Evolutionary conservation across 495 filamentous ascomycete genomes (phyloP).

Genomic region (Glonium stellatum): DNA sequence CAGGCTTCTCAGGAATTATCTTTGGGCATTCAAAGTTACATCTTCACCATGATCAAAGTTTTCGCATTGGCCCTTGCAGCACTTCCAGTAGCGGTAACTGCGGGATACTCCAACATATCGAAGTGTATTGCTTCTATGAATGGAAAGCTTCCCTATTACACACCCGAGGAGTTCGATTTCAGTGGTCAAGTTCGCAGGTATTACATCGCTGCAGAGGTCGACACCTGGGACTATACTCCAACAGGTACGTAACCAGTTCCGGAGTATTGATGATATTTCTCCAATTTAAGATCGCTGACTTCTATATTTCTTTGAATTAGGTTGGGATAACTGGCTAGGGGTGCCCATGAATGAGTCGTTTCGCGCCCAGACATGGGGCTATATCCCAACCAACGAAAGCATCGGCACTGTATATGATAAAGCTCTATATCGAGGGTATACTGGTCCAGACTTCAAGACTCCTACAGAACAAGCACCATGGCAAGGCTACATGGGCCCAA

Average conservation of each 20-base stretch:
- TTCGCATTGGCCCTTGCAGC: too few relatives aligned
- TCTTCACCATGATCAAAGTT: too few relatives aligned
- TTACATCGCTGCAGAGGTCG: conserved; percentile 15
- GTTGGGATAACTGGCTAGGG: conserved; percentile 24
- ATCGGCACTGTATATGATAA: conserved; percentile 21
- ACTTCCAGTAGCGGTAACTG: background rate
- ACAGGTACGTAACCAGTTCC: background rate
- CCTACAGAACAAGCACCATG: conserved; percentile 16
- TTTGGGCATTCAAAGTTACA: too few relatives aligned
- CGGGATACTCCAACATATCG: background rate
- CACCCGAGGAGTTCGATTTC: conserved; percentile 7
- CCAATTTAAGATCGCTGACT: background rate
- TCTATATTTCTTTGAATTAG: background rate
- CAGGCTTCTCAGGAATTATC: too few relatives aligned
- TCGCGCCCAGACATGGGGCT: conserved; percentile 9
- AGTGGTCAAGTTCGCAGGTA: conserved; percentile 13
- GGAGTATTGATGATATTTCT: background rate
- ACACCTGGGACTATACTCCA: conserved; percentile 17
- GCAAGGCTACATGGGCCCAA: conserved; percentile 24
- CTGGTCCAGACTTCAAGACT: conserved; percentile 14
- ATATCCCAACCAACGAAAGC: background rate
- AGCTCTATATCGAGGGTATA: conserved; percentile 24
- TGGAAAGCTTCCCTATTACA: conserved; percentile 6
- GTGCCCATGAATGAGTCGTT: conserved; percentile 14
- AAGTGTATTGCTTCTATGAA: background rate